Evolutionary conservation across 495 filamentous ascomycete genomes (phyloP), one percentile per base, ranked within the genome.

Genomic region (Sphaerosporella brunnea): DNA sequence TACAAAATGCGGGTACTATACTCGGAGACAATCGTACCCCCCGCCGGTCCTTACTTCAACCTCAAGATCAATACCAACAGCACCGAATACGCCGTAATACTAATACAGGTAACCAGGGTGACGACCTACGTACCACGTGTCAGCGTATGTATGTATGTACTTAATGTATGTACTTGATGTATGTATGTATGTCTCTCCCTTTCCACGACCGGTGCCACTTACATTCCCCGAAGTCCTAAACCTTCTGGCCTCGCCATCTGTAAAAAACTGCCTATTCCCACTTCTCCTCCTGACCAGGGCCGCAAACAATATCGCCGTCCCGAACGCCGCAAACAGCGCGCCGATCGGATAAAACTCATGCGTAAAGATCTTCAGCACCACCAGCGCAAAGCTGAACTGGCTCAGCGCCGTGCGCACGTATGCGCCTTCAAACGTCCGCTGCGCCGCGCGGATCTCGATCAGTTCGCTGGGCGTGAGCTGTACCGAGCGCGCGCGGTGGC

Each of bases 351-450:
- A 96, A 72, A 96, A 94, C 58, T 94, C 85, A 36, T 75, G 70
- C 19, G 84, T 95, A 68, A 96, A 96, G 63, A 97, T 93, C 66
- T 88, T 92, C 42, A 97, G 75, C 7, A 97, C 80, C 49, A 97
- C 77, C 15, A 97, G 77, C 36, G 88, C 77, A 59, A 97, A 96
- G 42, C 78, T 84, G 72, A 95, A 96, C 63, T 95, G 87, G 2
- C 79, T 80, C 25, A 96, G 77, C 0, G 88, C 84, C 0, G 90
- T 97, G 43, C 90, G 84, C 51, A 93, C 76, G 65, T 97, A 97
- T 25, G 90, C 92, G 0, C 90, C 90, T 68, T 96, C 90, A 54
- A 96, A 97, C 13, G 90, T 97, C 15, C 90, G 74, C 63, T 97
- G 90, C 3, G 87, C 81, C 0, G 88, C 88, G 48, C 88, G 84